Conservation (phyloP, 768 basidiomycete genomes). For the Tylopilus rubrobrunneus region DNA sequence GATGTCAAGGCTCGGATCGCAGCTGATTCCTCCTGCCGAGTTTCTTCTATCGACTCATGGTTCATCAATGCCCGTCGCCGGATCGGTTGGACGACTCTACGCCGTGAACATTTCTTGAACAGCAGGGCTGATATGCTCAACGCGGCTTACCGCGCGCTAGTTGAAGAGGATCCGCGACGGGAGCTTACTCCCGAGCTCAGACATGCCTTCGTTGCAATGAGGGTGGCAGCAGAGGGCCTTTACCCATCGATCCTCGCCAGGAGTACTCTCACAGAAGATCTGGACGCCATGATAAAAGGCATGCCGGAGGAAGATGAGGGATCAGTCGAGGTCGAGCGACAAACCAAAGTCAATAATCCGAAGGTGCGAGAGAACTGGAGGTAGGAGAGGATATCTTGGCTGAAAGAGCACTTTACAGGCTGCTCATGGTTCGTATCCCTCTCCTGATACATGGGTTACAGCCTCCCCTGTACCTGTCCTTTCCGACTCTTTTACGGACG, state of each 20-base stretch:
- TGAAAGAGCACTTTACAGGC: background rate
- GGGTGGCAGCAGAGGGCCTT: conserved; percentile 26
- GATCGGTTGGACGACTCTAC: conserved; percentile 49
- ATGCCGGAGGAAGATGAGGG: conserved; percentile 12
- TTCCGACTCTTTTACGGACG: conserved; percentile 4
- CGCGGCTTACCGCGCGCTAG: conserved; percentile 27
- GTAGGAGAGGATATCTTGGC: too few relatives aligned
- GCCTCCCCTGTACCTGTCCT: conserved; percentile 10
- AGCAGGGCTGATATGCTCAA: conserved; percentile 26
- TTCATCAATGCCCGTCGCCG: conserved; percentile 45
- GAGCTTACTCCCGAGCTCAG: conserved; percentile 14
- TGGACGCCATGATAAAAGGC: conserved; percentile 30
- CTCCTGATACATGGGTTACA: conserved; percentile 8
- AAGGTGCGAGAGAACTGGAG: conserved; percentile 9
- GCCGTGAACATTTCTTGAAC: conserved; percentile 27
- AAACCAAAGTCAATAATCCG: background rate
- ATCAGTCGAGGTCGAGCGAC: background rate
- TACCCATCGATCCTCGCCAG: conserved; percentile 27
- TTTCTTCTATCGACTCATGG: conserved; percentile 40
- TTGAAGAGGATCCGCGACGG: conserved; percentile 17
- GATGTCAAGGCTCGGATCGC: conserved; percentile 23
- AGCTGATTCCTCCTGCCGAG: conserved; percentile 20
- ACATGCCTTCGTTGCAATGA: conserved; percentile 30
- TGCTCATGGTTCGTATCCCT: conserved; percentile 11
- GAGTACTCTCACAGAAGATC: conserved; percentile 26